A percentile compares a stretch with the other conserved stretches of the same genome.
Conservation (phyloP, 2,329 filamentous ascomycete genomes). For the Didymella lethalis region DNA sequence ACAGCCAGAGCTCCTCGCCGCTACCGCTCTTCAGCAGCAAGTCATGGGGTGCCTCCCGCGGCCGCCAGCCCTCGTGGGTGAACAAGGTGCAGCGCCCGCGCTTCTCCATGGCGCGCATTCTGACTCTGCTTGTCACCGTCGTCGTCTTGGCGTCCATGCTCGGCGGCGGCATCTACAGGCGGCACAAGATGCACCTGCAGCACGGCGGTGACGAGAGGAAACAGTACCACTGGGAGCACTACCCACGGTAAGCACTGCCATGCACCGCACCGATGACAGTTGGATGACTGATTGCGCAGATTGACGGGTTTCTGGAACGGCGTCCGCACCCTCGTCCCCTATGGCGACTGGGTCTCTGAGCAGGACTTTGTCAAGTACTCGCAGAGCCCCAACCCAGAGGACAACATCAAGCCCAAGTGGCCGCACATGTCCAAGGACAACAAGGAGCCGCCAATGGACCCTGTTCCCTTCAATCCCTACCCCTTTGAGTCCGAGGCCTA, state of each 20-base stretch:
- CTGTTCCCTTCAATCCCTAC: constrained; percentile 57
- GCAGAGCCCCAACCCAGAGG: constrained; percentile 48
- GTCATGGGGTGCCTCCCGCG: constrained; percentile 43
- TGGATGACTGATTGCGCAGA: constrained; percentile 30
- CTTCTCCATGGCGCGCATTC: constrained; percentile 53
- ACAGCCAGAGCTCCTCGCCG: constrained; percentile 52
- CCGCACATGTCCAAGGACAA: constrained; percentile 45
- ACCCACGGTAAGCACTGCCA: constrained; percentile 48
- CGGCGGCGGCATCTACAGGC: constrained; percentile 53
- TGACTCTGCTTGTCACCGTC: constrained; percentile 52
- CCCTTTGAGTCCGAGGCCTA: constrained; percentile 54
- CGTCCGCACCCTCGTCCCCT: constrained; percentile 56
- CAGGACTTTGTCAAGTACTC: constrained; percentile 54
- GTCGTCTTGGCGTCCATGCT: constrained; percentile 54
- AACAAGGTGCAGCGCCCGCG: constrained; percentile 53
- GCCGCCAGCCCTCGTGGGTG: constrained; percentile 48
- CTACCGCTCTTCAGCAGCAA: constrained; percentile 51
- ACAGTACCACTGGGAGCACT: constrained; percentile 57
- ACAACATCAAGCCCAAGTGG: constrained; percentile 50
- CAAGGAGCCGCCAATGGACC: constrained; percentile 50
- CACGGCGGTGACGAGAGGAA: constrained; percentile 45
- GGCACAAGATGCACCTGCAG: constrained; percentile 45
- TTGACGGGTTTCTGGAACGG: constrained; percentile 60
- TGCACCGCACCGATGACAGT: background rate
- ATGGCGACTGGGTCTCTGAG: constrained; percentile 54